A percentile compares a stretch with the other conserved stretches of the same genome.
Evolutionary conservation across 1,139 yeast species (phyloP).

Genomic region (Hemisphaericaspora lyxosophila): DNA sequence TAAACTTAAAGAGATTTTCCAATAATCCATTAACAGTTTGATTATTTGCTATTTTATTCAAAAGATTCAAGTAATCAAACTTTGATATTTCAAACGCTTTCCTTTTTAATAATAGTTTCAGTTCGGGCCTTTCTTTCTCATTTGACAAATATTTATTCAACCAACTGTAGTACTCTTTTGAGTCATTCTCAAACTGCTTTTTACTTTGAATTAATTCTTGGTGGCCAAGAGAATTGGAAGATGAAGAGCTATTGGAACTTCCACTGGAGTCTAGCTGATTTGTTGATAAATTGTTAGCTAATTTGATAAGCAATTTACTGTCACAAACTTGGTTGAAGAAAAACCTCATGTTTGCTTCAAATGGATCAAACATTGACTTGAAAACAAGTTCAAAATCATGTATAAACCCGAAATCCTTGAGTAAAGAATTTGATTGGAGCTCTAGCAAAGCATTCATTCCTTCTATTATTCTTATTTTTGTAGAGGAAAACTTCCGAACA

Average conservation of each 20-base stretch:
- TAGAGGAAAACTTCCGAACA: constrained; percentile 19
- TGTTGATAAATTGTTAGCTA: constrained; percentile 11
- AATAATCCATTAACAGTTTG: constrained; percentile 44
- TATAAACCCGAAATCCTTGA: constrained; percentile 24
- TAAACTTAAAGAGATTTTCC: constrained; percentile 41
- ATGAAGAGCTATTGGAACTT: constrained; percentile 7
- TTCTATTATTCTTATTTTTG: constrained; percentile 27
- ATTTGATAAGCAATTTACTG: constrained; percentile 17
- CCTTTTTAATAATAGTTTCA: constrained; percentile 58
- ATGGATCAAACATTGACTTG: constrained; percentile 30
- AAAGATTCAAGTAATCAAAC: constrained; percentile 66
- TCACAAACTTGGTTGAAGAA: constrained; percentile 36
- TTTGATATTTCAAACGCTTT: constrained; percentile 67
- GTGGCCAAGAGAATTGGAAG: constrained; percentile 12
- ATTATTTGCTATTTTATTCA: constrained; percentile 59
- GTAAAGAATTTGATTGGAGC: constrained; percentile 22
- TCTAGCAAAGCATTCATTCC: constrained; percentile 21
- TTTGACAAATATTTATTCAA: constrained; percentile 64
- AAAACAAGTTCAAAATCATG: constrained; percentile 21
- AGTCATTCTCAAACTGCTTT: constrained; percentile 67
- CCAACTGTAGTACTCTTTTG: constrained; percentile 77
- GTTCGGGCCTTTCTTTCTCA: constrained; percentile 62
- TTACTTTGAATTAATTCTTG: constrained; percentile 28
- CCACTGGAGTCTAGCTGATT: constrained; percentile 9
- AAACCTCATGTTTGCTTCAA: constrained; percentile 32